These are phyloP conservation scores for Coemansia pectinata DNA, from an alignment of 192 early-diverging fungal genomes.

Conservation along the genomic window DNA sequence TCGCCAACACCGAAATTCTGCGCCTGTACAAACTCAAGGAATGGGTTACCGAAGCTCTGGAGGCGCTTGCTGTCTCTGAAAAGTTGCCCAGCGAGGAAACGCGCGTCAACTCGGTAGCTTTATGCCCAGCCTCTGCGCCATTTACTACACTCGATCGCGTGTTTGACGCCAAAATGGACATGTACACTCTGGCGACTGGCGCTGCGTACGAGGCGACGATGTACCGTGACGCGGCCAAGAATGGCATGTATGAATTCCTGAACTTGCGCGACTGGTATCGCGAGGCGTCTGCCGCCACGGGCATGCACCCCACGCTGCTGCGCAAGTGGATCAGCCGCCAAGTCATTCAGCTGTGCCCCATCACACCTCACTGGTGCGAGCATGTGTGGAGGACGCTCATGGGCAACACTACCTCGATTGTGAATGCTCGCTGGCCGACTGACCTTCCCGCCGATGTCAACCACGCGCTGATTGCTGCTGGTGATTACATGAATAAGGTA, in stretches of 20 bases:
- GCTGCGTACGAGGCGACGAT: conserved; percentile 74
- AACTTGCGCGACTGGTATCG: conserved; percentile 87
- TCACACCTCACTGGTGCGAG: conserved; percentile 95
- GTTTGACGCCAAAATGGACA: conserved; percentile 90
- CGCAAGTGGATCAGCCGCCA: conserved; percentile 82
- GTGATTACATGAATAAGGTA: conserved; percentile 77
- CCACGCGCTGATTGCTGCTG: conserved; percentile 68
- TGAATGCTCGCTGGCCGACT: conserved; percentile 68
- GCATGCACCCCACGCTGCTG: conserved; percentile 88
- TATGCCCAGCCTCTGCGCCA: conserved; percentile 57
- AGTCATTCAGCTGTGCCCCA: conserved; percentile 81
- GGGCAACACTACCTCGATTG: conserved; percentile 69
- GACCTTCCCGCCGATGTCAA: conserved; percentile 64
- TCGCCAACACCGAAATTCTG: conserved; percentile 94
- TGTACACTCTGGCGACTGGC: conserved; percentile 66
- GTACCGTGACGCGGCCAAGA: conserved; percentile 92
- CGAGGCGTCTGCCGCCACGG: conserved; percentile 65
- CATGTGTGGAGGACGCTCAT: conserved; percentile 83
- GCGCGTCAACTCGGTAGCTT: conserved; percentile 32
- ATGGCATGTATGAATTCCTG: conserved; percentile 88
- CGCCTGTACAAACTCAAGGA: conserved; percentile 87
- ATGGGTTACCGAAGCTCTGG: conserved; percentile 80
- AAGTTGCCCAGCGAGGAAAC: conserved; percentile 47
- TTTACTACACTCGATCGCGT: conserved; percentile 77
- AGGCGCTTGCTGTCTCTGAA: conserved; percentile 54